Evolutionary conservation across 352 stramenopile species (phyloP).

Genomic region (Paralagenidium karlingii): DNA sequence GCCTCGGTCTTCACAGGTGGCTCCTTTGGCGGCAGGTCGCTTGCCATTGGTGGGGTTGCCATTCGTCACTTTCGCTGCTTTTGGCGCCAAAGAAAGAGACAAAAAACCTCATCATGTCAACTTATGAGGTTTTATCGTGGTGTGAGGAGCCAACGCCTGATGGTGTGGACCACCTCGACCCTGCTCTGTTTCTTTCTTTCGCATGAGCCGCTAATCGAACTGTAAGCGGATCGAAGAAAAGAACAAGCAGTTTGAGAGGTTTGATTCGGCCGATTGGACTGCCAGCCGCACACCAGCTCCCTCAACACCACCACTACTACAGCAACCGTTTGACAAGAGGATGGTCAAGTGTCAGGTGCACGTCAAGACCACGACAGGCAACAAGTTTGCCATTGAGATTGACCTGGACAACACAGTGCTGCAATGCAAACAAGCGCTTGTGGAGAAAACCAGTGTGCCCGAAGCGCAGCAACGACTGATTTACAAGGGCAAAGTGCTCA

Average conservation of each 20-base stretch:
- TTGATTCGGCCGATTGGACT: too few relatives aligned
- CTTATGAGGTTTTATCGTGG: background rate
- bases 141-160: background rate
- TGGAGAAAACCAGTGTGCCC: slow-evolving; percentile 47
- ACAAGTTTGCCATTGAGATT: slow-evolving; percentile 67
- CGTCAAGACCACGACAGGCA: slow-evolving; percentile 74
- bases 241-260: slow-evolving; percentile 3
- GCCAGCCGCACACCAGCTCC: background rate
- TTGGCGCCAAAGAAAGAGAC: background rate
- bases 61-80: background rate
- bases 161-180: background rate
- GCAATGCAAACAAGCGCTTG: slow-evolving; percentile 69
- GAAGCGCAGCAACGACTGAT: slow-evolving; percentile 78
- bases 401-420: slow-evolving; percentile 54
- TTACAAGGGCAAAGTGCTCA: slow-evolving; percentile 85
- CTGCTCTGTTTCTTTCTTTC: background rate
- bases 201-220: slow-evolving; percentile 1
- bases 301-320: background rate
- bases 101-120: background rate
- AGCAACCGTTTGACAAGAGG: slow-evolving; percentile 1
- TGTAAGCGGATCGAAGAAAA: slow-evolving; percentile 1
- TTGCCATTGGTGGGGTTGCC: background rate
- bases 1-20: background rate
- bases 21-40: background rate
- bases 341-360: slow-evolving; percentile 74